Evolutionary conservation across 1,284 basidiomycete genomes (phyloP), one percentile per base, ranked within the genome.

Genomic region (Ceratobasidium sp.): DNA sequence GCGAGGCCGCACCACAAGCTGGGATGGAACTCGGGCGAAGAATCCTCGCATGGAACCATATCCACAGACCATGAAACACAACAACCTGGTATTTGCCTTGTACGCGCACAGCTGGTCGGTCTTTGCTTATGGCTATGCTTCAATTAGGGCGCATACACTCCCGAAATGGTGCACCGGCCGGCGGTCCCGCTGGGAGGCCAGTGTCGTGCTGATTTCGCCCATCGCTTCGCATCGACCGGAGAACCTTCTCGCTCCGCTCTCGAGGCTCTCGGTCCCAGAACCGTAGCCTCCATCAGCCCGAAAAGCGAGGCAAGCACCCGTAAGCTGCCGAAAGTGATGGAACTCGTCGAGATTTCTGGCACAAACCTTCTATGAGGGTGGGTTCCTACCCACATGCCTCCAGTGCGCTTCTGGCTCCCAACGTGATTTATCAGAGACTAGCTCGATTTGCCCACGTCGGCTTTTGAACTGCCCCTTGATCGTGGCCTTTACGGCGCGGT

Each of bases 331-430:
- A 72, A 62, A 72, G 48, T n/a, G 37, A 58, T 58, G 37, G 27
- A n/a, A 62, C 29, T 31, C 43, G n/a, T 62, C 58, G 46, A 72
- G 56, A 49, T 72, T 72, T 46, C 69, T 29, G 58, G 58, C 69
- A 48, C 58, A 56, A 62, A 27, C 48, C 69, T 51, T 59, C 31
- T 72, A 34, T 51, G 69, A 58, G 54, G 46, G 46, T 27, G 58
- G 16, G 69, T 72, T 72, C 69, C 69, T 72, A 62, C 31, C 69
- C 69, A 72, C 69, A 72, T 72, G 69, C 56, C 43, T 62, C 54
- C 46, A 29, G 19, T 19, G 14, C 37, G 69, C 69, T 72, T 72
- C 69, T 72, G 37, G 48, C 39, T 41, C 58, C 41, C 56, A 72
- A n/a, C 43, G 39, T 61, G 58, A 72, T 61, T 62, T 61, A 48